phyloP scores from a whole-genome alignment of 2,329 filamentous ascomycete species.

The Gremmenia infestans region DNA sequence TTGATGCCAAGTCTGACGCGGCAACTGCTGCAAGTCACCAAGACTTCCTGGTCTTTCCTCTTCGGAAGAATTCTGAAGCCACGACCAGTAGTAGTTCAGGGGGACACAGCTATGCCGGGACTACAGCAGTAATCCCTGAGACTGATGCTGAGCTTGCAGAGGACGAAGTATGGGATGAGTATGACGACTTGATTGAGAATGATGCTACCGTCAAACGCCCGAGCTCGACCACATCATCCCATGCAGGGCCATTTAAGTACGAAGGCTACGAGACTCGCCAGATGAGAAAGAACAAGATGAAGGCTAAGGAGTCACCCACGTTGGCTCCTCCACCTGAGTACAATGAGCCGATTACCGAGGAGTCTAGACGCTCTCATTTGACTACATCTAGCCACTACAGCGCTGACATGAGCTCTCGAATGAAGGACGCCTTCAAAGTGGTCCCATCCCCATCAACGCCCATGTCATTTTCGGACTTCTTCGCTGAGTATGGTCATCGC shows the following conservation, averaged over 20 bases:
- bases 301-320: constrained; percentile 22
- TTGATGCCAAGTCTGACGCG: constrained; percentile 18
- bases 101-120: constrained; percentile 50
- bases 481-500: constrained; percentile 37
- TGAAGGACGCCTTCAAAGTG: constrained; percentile 44
- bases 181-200: constrained; percentile 80
- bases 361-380: constrained; percentile 14
- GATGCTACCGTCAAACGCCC: constrained; percentile 42
- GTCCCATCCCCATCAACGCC: constrained; percentile 40
- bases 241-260: constrained; percentile 51
- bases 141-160: constrained; percentile 67
- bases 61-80: constrained; percentile 65
- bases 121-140: constrained; percentile 62
- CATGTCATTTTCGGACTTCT: constrained; percentile 40
- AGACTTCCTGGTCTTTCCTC: constrained; percentile 72
- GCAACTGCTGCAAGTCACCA: constrained; percentile 16
- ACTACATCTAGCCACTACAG: constrained; percentile 49
- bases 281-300: constrained; percentile 19
- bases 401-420: constrained; percentile 48
- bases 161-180: constrained; percentile 94
- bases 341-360: constrained; percentile 6
- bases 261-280: constrained; percentile 40
- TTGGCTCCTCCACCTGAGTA: constrained; percentile 16
- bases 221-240: constrained; percentile 51
- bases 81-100: constrained; percentile 59